Base-by-base conservation (phyloP, 768 basidiomycete species). In the Scleroderma citrinum region DNA sequence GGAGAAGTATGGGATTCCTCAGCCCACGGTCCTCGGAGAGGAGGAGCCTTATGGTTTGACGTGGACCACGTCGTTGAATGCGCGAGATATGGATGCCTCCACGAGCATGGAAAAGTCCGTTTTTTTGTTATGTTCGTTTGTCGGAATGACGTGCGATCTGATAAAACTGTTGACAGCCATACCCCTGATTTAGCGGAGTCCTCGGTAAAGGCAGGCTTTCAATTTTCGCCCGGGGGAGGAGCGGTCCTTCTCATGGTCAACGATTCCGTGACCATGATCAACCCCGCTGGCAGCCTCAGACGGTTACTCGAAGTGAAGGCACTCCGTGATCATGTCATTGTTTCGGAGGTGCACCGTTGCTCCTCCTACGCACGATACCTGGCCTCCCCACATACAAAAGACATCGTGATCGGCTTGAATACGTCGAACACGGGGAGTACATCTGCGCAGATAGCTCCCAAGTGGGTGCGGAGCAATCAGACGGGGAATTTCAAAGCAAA, bases 301-400 rank as follows among this genome's bases (percentile, higher is more conserved):
- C 56, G 49, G 11, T 66, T 68, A 3, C 59, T 67, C 2, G 47
- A 59, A 12, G 62, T 60, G 24, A 35, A 59, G 6, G 50, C 34
- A 4, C 57, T 64, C 46, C 59, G 56, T 19, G 59, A 49, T 21
- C 35, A 47, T 23, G 66, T 68, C 29, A 47, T 69, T 46, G 65
- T 69, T 10, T 68, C 68, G 19, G 64, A 68, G 42, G 63, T 65
- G 7, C 67, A 69, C 48, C 51, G 51, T 4, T 67, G 64, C 53
- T 59, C 64, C 3, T 66, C 68, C 2, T 69, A 66, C 48, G 66
- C 66, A 2, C 63, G 66, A 2, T 59, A 59, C 37, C 60, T 67
- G 17, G 50, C 60, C 4, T 38, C 59, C 0, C 29, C 56, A 17
- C 47, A 21, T 3, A 50, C 51, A 7, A 51, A 46, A 29, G 58